phyloP scores from a whole-genome alignment of 352 stramenopile genomes.

The Globisporangium uncinulatum region DNA sequence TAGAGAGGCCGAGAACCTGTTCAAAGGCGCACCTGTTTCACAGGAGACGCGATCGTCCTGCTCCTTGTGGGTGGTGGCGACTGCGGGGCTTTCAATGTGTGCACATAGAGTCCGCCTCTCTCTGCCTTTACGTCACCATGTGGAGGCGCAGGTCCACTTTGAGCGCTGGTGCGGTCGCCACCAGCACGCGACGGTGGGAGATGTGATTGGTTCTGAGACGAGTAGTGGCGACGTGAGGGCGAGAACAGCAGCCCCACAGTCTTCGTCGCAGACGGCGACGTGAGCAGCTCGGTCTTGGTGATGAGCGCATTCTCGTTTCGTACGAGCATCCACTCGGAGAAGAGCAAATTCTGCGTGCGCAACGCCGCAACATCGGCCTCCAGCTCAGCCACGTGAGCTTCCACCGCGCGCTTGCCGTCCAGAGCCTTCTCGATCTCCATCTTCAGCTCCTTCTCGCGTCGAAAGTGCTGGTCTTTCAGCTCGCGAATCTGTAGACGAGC shows the following conservation, averaged over 20 bases:
- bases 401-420: slow-evolving; percentile 36
- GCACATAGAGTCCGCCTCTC: slow-evolving; percentile 16
- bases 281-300: slow-evolving; percentile 8
- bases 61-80: slow-evolving; percentile 30
- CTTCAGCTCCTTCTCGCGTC: slow-evolving; percentile 59
- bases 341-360: slow-evolving; percentile 56
- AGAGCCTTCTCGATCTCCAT: slow-evolving; percentile 43
- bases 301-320: slow-evolving; percentile 49
- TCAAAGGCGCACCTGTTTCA: slow-evolving; percentile 17
- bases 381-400: slow-evolving; percentile 42
- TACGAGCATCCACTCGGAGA: slow-evolving; percentile 80
- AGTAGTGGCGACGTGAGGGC: background rate
- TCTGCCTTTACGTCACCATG: background rate
- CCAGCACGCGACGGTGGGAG: background rate
- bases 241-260: background rate
- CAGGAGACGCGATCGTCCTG: slow-evolving; percentile 32
- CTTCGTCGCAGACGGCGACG: background rate
- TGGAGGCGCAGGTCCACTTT: too few species aligned
- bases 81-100: slow-evolving; percentile 18
- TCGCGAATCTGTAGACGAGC: slow-evolving; percentile 44
- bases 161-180: background rate
- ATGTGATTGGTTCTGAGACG: background rate
- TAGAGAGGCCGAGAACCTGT: background rate
- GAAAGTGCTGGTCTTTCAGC: slow-evolving; percentile 61
- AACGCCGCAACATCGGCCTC: slow-evolving; percentile 54